Percentiles rank a stretch among this genome's conserved stretches.
These are phyloP conservation scores for Hibiscus trionum DNA, from an alignment of 345 rosid species.

Conservation along the genomic window DNA sequence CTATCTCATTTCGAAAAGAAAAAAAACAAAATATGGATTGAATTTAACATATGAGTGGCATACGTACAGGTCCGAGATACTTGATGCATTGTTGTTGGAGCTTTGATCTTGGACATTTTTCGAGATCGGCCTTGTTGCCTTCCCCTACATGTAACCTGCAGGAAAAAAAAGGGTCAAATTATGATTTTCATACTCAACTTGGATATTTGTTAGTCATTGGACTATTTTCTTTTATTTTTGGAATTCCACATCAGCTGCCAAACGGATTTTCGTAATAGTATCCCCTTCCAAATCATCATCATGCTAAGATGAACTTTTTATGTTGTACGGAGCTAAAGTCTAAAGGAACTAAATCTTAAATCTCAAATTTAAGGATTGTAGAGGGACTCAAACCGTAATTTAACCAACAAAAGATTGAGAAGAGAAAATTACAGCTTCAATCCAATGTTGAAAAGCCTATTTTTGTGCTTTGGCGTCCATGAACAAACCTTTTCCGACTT, in stretches of 20 bases:
- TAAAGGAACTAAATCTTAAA: too few relatives aligned
- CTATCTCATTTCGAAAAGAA: neutral
- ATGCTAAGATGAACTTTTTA: too few relatives aligned
- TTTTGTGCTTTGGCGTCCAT: slow-evolving; percentile 60
- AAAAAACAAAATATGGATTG: neutral
- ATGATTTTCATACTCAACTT: neutral
- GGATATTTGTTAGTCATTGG: too few relatives aligned
- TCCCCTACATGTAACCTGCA: slow-evolving; percentile 87
- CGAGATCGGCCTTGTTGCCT: slow-evolving; percentile 68
- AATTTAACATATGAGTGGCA: neutral
- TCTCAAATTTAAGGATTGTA: too few relatives aligned
- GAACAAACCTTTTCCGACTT: slow-evolving; percentile 73
- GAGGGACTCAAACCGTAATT: too few relatives aligned
- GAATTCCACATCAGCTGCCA: too few relatives aligned
- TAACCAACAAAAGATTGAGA: too few relatives aligned
- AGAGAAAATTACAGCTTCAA: slow-evolving; percentile 24
- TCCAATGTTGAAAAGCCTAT: slow-evolving; percentile 92
- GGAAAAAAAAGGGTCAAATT: neutral
- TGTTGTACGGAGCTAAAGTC: too few relatives aligned
- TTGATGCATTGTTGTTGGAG: slow-evolving; percentile 72
- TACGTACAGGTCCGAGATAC: slow-evolving; percentile 87
- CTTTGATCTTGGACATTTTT: slow-evolving; percentile 52
- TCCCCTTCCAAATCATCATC: too few relatives aligned
- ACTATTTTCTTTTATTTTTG: too few relatives aligned
- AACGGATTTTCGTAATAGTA: too few relatives aligned